Evolutionary conservation across 257 asterid species (phyloP), one percentile per base, ranked within the genome.

Genomic region (Solanum sparsipilum): DNA sequence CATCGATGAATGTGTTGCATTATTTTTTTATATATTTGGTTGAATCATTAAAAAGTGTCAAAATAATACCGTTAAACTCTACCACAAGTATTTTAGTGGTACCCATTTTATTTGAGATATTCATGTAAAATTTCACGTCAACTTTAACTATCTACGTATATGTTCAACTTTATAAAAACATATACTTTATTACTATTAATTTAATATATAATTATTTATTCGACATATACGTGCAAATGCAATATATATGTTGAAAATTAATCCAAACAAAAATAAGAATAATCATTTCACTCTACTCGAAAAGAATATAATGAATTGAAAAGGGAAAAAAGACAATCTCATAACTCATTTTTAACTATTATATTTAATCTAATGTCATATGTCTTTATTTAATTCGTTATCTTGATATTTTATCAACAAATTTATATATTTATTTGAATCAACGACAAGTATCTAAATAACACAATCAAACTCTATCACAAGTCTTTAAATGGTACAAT

Each of bases 61-160:
- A 63, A 23, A 63, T 23, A 9, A 23, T 0, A 67, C 0, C 0
- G 1, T 25, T 6, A n/a, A 13, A 67, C 18, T 5, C 31, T 5
- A 25, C 2, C 31, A 12, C 8, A 25, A 11, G 72, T 65, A 0
- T 25, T 65, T 12, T 25, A 67, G 4, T 25, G 32, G 2, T 27
- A 5, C 2, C 15, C 29, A 0, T 67, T 1, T 25, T 67, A 25
- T 5, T 2, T 5, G 0, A 65, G 7, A n/a, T 65, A 25, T 5
- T 25, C 3, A n/a, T n/a, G 8, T n/a, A 1, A 65, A 5, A n/a
- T 0, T 25, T 25, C 0, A 0, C 0, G 0, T 25, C 9, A 13
- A 67, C 2, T 25, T 25, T 67, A 67, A 12, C 2, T 25, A 27
- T 12, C 9, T 67, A 11, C 20, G 0, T 67, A 67, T 65, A 5